phyloP scores from a whole-genome alignment of 331 rosid genomes.

The Acacia pycnantha region DNA sequence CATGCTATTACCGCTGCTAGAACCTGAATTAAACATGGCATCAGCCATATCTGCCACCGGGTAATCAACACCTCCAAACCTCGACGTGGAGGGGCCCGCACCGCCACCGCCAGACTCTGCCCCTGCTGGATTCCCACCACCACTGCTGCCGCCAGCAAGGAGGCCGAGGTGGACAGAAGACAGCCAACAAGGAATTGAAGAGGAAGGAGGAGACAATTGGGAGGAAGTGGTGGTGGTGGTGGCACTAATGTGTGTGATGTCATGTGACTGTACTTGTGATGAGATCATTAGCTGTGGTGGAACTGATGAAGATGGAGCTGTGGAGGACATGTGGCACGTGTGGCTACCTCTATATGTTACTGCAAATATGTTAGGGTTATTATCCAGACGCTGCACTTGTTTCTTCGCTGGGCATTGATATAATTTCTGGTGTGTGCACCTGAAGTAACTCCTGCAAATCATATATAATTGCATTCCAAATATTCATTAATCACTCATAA shows the following conservation, averaged over 20 bases:
- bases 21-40: slow-evolving; percentile 63
- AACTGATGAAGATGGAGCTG: slow-evolving; percentile 52
- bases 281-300: slow-evolving; percentile 28
- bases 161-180: slow-evolving; percentile 36
- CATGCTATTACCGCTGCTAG: slow-evolving; percentile 51
- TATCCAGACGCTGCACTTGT: slow-evolving; percentile 63
- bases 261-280: not conserved
- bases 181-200: slow-evolving; percentile 31
- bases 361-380: slow-evolving; percentile 48
- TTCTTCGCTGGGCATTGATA: slow-evolving; percentile 74
- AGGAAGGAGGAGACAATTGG: slow-evolving; percentile 9
- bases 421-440: slow-evolving; percentile 84
- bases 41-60: slow-evolving; percentile 66
- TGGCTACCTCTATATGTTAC: slow-evolving; percentile 57
- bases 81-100: slow-evolving; percentile 32
- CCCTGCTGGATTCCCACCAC: not conserved
- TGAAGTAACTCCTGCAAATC: slow-evolving; percentile 59
- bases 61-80: slow-evolving; percentile 35
- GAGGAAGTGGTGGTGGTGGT: not conserved
- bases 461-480: not conserved
- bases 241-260: slow-evolving; percentile 20
- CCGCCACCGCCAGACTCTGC: not conserved
- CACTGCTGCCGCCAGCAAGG: not conserved
- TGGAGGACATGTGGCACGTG: slow-evolving; percentile 70
- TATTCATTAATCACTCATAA: not conserved